Conservation (phyloP, 306 rosid species). For the Vachellia collinsii region DNA sequence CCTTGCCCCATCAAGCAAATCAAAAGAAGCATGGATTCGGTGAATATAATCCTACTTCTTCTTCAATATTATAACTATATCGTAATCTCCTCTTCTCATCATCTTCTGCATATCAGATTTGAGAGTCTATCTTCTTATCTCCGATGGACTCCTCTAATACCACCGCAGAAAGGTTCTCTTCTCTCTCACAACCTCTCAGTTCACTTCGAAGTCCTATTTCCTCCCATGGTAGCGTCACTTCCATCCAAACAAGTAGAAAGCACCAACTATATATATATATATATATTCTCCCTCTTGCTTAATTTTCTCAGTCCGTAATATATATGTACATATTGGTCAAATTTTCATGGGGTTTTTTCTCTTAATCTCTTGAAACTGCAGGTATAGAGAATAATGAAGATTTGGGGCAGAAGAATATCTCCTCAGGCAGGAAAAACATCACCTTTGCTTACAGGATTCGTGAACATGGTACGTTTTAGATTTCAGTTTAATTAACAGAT, state of each 20-base stretch:
- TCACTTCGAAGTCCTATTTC: background rate
- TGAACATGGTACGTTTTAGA: constrained; percentile 64
- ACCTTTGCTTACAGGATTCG: constrained; percentile 55
- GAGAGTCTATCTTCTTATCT: background rate
- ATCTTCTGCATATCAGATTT: constrained; percentile 3
- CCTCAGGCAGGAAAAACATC: constrained; percentile 39
- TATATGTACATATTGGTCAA: background rate
- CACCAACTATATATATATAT: background rate
- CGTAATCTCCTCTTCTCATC: background rate
- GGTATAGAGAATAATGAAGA: constrained; percentile 34
- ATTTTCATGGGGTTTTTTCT: background rate
- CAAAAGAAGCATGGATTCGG: background rate
- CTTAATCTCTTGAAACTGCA: constrained; percentile 28
- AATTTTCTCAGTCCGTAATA: background rate
- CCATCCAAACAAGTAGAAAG: constrained; percentile 46
- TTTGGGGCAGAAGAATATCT: constrained; percentile 32
- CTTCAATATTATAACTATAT: background rate
- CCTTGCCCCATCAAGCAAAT: background rate
- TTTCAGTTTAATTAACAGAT: background rate
- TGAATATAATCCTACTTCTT: background rate
- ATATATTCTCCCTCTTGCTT: constrained; percentile 16
- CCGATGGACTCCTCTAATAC: constrained; percentile 41
- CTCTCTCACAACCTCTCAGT: background rate
- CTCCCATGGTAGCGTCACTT: constrained; percentile 36
- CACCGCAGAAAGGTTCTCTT: background rate